Conservation (phyloP, 2,329 filamentous ascomycete genomes). For the Penicillium sumatraense region DNA sequence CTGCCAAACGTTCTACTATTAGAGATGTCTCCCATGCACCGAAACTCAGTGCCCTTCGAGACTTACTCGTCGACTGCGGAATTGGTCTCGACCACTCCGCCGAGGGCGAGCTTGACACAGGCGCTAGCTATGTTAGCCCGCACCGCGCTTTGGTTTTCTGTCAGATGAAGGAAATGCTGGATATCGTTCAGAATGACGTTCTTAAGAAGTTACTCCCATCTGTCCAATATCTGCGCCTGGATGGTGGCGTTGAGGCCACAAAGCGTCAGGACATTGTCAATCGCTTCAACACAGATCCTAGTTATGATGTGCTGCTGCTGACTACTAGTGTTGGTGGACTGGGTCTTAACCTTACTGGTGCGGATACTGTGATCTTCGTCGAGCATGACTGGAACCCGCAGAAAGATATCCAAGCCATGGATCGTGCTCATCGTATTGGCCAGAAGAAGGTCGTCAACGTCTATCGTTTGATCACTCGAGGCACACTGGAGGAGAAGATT, state of each 20-base stretch:
- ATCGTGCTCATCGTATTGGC: constrained; percentile 94
- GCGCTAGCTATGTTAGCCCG: constrained; percentile 83
- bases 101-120: constrained; percentile 61
- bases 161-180: constrained; percentile 99
- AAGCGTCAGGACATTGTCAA: constrained; percentile 98
- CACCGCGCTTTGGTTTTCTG: constrained; percentile 97
- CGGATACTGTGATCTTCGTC: constrained; percentile 98
- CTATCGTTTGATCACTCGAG: constrained; percentile 92
- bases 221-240: constrained; percentile 91
- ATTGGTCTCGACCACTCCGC: constrained; percentile 74
- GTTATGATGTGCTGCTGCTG: constrained; percentile 89
- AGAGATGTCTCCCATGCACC: constrained; percentile 88
- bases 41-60: constrained; percentile 86
- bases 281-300: constrained; percentile 96
- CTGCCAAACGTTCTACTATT: constrained; percentile 77
- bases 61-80: constrained; percentile 96
- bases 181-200: constrained; percentile 96
- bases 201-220: constrained; percentile 87
- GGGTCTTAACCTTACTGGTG: constrained; percentile 92
- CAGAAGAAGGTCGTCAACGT: constrained; percentile 99
- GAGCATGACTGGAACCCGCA: constrained; percentile 99
- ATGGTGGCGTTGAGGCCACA: constrained; percentile 88
- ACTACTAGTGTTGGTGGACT: constrained; percentile 95
- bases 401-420: constrained; percentile 98
- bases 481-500: constrained; percentile 98